Conservation (phyloP, 352 stramenopile genomes). For the Pythium phragmitis region DNA sequence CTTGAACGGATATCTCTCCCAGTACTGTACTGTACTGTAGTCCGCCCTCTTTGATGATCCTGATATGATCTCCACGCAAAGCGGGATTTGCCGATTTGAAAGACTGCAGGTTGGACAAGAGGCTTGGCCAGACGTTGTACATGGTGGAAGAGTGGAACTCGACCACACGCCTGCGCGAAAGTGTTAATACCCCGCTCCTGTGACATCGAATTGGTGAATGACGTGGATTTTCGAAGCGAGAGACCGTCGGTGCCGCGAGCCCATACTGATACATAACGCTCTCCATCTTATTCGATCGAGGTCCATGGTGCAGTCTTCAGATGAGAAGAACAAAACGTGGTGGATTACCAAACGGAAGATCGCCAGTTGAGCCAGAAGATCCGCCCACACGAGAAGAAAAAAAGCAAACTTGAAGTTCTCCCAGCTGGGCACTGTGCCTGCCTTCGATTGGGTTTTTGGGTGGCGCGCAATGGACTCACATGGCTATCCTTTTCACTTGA, state of each 20-base stretch:
- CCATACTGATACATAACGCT: no score
- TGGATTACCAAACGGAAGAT: background rate
- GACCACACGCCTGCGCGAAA: constrained; percentile 10
- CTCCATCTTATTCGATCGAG: no score
- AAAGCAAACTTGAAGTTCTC: constrained; percentile 30
- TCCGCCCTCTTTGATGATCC: no score
- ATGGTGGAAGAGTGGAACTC: background rate
- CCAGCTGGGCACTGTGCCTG: background rate
- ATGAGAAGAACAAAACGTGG: no score
- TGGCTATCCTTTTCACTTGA: constrained; percentile 3
- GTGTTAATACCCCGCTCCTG: constrained; percentile 13
- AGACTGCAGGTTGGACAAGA: background rate
- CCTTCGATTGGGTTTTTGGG: constrained; percentile 24
- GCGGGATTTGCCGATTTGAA: no score
- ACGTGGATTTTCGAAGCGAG: background rate
- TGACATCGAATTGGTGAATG: constrained; percentile 3
- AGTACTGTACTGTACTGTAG: no score
- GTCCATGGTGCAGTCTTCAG: no score
- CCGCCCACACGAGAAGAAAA: background rate
- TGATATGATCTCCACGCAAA: no score
- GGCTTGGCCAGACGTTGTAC: background rate
- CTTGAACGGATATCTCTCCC: no score
- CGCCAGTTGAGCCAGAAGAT: background rate
- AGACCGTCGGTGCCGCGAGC: no score
- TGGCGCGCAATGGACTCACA: constrained; percentile 19